Percentiles rank a stretch among this genome's conserved stretches.
These are phyloP conservation scores for Vinca minor DNA, from an alignment of 257 asterid species.

Conservation along the genomic window DNA sequence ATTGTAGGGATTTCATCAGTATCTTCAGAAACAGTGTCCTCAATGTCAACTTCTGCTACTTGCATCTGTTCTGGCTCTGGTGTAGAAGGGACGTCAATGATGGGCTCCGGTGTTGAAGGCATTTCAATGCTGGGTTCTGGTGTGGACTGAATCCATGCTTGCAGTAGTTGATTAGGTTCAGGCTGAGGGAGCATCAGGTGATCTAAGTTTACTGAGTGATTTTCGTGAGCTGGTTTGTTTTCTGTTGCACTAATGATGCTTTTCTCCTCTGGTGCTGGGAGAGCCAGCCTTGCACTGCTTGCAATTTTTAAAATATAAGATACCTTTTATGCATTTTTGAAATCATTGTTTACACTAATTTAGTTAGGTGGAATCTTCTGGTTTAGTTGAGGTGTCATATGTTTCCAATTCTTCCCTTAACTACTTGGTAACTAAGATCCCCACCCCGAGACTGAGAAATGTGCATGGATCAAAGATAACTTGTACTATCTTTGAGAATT, in stretches of 20 bases:
- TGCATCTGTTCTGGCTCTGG: conserved; percentile 54
- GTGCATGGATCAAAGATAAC: not conserved
- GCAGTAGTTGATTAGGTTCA: conserved; percentile 27
- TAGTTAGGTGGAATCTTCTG: not conserved
- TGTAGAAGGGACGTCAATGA: conserved; percentile 57
- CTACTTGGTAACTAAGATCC: not conserved
- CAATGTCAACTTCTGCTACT: conserved; percentile 50
- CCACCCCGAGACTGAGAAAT: not conserved
- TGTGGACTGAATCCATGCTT: conserved; percentile 24
- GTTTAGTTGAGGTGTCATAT: not conserved
- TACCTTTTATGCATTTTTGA: not conserved
- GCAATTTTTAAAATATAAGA: conserved; percentile 14
- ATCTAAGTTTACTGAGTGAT: conserved; percentile 28
- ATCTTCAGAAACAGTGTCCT: conserved; percentile 46
- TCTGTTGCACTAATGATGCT: conserved; percentile 44
- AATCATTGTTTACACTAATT: not conserved
- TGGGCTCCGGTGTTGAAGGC: conserved; percentile 39
- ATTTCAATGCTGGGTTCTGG: conserved; percentile 63
- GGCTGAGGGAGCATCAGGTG: conserved; percentile 58
- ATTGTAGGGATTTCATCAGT: conserved; percentile 80
- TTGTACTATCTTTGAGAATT: not conserved
- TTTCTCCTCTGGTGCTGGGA: conserved; percentile 80
- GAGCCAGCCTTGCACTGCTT: conserved; percentile 84
- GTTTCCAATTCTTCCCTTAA: not conserved
- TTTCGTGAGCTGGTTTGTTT: conserved; percentile 33